Percentiles rank a stretch among this genome's conserved stretches.
Conservation (phyloP, 2,329 filamentous ascomycete species). For the Daldinia sp. region DNA sequence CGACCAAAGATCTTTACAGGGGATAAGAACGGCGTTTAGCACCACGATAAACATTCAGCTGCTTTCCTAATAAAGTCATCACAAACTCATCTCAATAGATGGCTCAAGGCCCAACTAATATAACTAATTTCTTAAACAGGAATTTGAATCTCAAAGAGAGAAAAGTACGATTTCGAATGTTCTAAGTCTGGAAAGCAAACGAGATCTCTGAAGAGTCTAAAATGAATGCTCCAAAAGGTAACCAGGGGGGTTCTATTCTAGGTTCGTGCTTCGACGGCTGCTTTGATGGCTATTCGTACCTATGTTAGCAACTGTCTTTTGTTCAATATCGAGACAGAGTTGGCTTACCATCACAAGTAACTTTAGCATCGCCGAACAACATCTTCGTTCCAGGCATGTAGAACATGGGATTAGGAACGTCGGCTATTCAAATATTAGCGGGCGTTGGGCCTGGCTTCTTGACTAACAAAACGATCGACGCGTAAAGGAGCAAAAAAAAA, state of each 20-base stretch:
- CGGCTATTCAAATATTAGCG: slow-evolving; percentile 59
- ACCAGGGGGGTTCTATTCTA: slow-evolving; percentile 40
- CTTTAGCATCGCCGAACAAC: slow-evolving; percentile 90
- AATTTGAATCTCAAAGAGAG: not conserved
- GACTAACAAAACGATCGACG: not conserved
- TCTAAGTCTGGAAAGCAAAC: slow-evolving; percentile 24
- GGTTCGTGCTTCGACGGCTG: slow-evolving; percentile 47
- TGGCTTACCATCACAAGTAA: slow-evolving; percentile 76
- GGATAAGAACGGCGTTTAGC: not conserved
- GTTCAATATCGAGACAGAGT: not conserved
- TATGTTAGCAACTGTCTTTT: not conserved
- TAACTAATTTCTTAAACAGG: not conserved
- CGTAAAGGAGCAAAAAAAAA: too few species aligned
- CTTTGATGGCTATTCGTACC: slow-evolving; percentile 51
- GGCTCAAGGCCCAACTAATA: not conserved
- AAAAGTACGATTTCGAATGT: slow-evolving; percentile 1
- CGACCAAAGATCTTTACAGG: too few species aligned
- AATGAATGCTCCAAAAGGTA: slow-evolving; percentile 28
- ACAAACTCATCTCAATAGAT: not conserved
- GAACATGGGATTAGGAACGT: slow-evolving; percentile 94
- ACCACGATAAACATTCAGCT: not conserved
- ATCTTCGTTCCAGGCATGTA: slow-evolving; percentile 90
- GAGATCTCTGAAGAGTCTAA: slow-evolving; percentile 17
- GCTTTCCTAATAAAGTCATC: not conserved
- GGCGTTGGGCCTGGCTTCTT: not conserved